These are phyloP conservation scores for Mycena pura DNA, from an alignment of 768 basidiomycete species.

Conservation along the genomic window DNA sequence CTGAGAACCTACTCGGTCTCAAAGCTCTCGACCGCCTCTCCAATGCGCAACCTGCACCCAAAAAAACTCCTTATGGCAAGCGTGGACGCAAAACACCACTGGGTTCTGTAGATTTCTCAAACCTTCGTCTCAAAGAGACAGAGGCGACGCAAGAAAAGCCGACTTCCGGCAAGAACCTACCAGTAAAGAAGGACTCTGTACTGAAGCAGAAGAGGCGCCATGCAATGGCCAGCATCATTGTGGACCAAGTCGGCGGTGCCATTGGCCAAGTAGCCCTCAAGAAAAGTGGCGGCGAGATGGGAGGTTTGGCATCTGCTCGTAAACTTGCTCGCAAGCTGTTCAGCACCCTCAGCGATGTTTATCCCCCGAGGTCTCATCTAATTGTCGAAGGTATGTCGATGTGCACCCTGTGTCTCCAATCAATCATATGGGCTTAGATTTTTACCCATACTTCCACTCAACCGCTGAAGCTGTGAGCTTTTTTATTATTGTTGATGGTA, in stretches of 20 bases:
- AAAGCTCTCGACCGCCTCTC: constrained; percentile 76
- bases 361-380: constrained; percentile 65
- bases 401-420: neutral
- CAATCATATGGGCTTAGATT: constrained; percentile 53
- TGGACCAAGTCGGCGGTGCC: constrained; percentile 72
- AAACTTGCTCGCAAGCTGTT: constrained; percentile 75
- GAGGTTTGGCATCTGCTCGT: constrained; percentile 67
- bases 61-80: constrained; percentile 48
- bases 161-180: constrained; percentile 20
- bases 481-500: neutral
- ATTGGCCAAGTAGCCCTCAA: constrained; percentile 77
- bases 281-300: constrained; percentile 63
- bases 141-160: constrained; percentile 21
- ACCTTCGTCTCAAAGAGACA: constrained; percentile 30
- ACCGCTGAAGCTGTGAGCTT: constrained; percentile 71
- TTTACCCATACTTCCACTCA: constrained; percentile 76
- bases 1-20: constrained; percentile 73
- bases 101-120: constrained; percentile 44
- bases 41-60: constrained; percentile 60
- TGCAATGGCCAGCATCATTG: constrained; percentile 68
- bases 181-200: constrained; percentile 34
- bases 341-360: constrained; percentile 61
- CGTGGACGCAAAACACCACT: constrained; percentile 52
- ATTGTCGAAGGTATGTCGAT: constrained; percentile 63
- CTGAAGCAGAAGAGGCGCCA: constrained; percentile 52